These are phyloP conservation scores for Fusarium sp. DNA, from an alignment of 2,329 filamentous ascomycete species.

Conservation along the genomic window DNA sequence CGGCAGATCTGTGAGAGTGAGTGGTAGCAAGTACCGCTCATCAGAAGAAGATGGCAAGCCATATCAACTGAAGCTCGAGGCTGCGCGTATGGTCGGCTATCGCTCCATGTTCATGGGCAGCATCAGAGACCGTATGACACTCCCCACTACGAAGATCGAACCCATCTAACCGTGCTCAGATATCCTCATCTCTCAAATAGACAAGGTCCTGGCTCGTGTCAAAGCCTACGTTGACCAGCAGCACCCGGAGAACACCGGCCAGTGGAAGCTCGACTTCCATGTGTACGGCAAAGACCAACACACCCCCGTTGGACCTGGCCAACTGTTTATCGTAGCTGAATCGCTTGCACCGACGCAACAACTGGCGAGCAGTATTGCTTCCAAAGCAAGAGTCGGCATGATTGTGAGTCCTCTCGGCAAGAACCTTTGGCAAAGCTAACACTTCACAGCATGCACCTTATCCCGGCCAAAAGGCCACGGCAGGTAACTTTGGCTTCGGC, in stretches of 20 bases:
- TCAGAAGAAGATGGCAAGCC: slow-evolving; percentile 19
- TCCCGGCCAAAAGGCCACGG: slow-evolving; percentile 65
- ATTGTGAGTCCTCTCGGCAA: slow-evolving; percentile 35
- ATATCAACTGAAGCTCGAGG: slow-evolving; percentile 47
- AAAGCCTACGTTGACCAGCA: slow-evolving; percentile 42
- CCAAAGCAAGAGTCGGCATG: slow-evolving; percentile 51
- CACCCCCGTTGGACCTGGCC: slow-evolving; percentile 5
- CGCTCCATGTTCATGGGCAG: slow-evolving; percentile 46
- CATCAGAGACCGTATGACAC: slow-evolving; percentile 35
- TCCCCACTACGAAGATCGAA: rapidly evolving
- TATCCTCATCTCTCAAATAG: slow-evolving; percentile 41
- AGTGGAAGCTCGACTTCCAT: slow-evolving; percentile 57
- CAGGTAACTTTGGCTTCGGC: slow-evolving; percentile 64
- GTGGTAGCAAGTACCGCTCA: slow-evolving; percentile 20
- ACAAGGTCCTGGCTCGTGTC: slow-evolving; percentile 22
- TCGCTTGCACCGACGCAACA: slow-evolving; percentile 62
- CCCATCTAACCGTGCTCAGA: background rate
- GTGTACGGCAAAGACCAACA: slow-evolving; percentile 58
- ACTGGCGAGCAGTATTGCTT: slow-evolving; percentile 57
- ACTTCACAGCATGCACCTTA: slow-evolving; percentile 61
- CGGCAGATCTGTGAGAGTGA: slow-evolving; percentile 33
- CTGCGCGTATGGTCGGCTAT: slow-evolving; percentile 40
- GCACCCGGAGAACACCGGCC: slow-evolving; percentile 30
- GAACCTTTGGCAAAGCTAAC: rapidly evolving
- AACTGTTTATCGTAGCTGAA: slow-evolving; percentile 64